phyloP scores from a whole-genome alignment of 2,329 filamentous ascomycete genomes.

The Cladosporium halotolerans region DNA sequence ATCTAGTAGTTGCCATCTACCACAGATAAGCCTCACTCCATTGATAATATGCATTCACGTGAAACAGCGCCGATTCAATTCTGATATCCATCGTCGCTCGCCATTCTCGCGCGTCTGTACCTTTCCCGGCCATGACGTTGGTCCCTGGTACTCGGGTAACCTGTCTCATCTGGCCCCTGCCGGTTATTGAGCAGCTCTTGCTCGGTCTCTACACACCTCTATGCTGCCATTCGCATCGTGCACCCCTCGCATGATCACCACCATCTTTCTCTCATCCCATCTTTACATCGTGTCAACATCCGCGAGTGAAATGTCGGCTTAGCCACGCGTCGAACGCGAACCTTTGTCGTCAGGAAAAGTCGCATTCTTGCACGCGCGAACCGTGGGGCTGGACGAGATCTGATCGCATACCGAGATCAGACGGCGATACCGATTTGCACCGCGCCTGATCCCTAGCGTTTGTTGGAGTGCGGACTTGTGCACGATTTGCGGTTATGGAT shows the following conservation, averaged over 20 bases:
- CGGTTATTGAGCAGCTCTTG: not conserved
- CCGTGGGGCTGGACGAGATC: not conserved
- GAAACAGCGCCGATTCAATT: no score
- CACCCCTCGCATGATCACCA: not conserved
- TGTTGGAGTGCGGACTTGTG: not conserved
- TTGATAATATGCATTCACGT: not conserved
- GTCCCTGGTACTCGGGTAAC: no score
- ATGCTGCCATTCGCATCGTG: not conserved
- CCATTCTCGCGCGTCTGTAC: no score
- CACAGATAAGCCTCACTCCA: not conserved
- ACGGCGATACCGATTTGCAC: not conserved
- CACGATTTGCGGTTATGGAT: slow-evolving; percentile 11
- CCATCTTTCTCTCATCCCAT: not conserved
- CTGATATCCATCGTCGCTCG: no score
- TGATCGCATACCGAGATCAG: not conserved
- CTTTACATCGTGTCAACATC: not conserved
- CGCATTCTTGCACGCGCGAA: slow-evolving; percentile 7
- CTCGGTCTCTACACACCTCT: not conserved
- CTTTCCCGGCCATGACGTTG: no score
- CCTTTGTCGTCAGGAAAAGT: slow-evolving; percentile 3
- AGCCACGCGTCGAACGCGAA: slow-evolving; percentile 7
- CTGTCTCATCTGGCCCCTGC: no score
- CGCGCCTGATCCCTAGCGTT: not conserved
- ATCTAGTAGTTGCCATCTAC: no score
- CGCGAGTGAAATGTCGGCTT: slow-evolving; percentile 6